Conservation (phyloP, 2,329 filamentous ascomycete species). For the Aspergillus intermedius region DNA sequence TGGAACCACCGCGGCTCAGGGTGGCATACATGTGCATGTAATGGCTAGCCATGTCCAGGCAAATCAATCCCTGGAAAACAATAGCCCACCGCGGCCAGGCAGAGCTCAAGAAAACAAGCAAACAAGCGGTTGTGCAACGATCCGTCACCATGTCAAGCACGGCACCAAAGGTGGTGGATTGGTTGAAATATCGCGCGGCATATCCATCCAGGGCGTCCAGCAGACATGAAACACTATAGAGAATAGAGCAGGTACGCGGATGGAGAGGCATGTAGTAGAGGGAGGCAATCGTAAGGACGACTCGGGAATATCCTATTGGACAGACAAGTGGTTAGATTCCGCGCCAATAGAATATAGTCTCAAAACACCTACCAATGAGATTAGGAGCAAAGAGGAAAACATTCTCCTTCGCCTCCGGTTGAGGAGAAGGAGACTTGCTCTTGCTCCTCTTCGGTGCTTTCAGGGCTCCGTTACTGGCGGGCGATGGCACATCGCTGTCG, state of each 20-base stretch:
- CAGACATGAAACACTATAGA: slow-evolving; percentile 86
- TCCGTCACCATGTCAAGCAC: slow-evolving; percentile 99
- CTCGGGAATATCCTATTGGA: slow-evolving; percentile 62
- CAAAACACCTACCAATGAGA: slow-evolving; percentile 58
- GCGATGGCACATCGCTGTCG: slow-evolving; percentile 23
- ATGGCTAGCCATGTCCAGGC: slow-evolving; percentile 87
- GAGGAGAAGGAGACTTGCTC: slow-evolving; percentile 20
- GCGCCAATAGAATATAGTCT: slow-evolving; percentile 1
- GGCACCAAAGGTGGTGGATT: slow-evolving; percentile 91
- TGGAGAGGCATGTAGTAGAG: slow-evolving; percentile 99
- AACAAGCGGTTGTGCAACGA: slow-evolving; percentile 89
- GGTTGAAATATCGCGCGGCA: slow-evolving; percentile 78
- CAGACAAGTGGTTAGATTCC: slow-evolving; percentile 2
- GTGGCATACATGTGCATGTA: slow-evolving; percentile 99
- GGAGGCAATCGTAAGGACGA: slow-evolving; percentile 77
- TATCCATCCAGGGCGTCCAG: slow-evolving; percentile 93
- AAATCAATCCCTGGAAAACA: slow-evolving; percentile 88
- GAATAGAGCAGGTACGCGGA: slow-evolving; percentile 82
- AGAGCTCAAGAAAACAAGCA: slow-evolving; percentile 89
- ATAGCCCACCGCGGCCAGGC: slow-evolving; percentile 93
- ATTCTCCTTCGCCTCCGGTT: slow-evolving; percentile 54
- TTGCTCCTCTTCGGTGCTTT: slow-evolving; percentile 25
- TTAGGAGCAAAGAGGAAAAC: slow-evolving; percentile 79
- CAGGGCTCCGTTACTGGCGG: slow-evolving; percentile 22
- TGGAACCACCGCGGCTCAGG: slow-evolving; percentile 73